These are phyloP conservation scores for Blastomyces gilchristii DNA, from an alignment of 2,329 filamentous ascomycete genomes.

Conservation along the genomic window DNA sequence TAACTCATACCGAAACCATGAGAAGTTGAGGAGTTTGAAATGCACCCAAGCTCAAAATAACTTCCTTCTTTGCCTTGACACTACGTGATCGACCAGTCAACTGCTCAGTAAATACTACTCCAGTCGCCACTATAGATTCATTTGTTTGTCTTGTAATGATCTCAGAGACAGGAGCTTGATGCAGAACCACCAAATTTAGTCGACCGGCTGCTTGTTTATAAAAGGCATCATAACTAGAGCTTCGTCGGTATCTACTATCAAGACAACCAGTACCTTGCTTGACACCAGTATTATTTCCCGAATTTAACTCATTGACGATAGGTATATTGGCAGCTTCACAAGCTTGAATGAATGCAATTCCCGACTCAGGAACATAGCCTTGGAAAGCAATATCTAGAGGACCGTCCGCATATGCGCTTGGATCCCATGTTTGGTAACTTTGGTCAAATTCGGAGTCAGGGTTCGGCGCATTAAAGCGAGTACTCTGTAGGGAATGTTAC, in stretches of 20 bases:
- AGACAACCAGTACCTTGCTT: slow-evolving; percentile 25
- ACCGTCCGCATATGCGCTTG: slow-evolving; percentile 16
- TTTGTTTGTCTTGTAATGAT: slow-evolving; percentile 16
- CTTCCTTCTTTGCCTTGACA: slow-evolving; percentile 21
- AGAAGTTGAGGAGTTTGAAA: slow-evolving; percentile 31
- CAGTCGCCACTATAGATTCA: slow-evolving; percentile 16
- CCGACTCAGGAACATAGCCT: slow-evolving; percentile 21
- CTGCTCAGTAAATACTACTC: slow-evolving; percentile 22
- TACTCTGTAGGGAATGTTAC: slow-evolving; percentile 11
- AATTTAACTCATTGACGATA: slow-evolving; percentile 26
- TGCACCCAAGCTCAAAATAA: slow-evolving; percentile 32
- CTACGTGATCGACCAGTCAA: slow-evolving; percentile 17
- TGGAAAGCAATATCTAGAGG: slow-evolving; percentile 19
- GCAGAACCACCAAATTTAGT: slow-evolving; percentile 23
- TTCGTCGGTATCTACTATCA: slow-evolving; percentile 16
- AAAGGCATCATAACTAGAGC: slow-evolving; percentile 25
- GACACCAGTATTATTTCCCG: slow-evolving; percentile 22
- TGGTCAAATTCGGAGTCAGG: slow-evolving; percentile 19
- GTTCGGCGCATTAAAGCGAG: slow-evolving; percentile 23
- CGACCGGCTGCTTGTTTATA: slow-evolving; percentile 22
- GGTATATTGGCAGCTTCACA: slow-evolving; percentile 23
- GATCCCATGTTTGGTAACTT: slow-evolving; percentile 23
- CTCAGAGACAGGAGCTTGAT: slow-evolving; percentile 22
- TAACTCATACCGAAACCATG: slow-evolving; percentile 24
- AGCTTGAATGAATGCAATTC: slow-evolving; percentile 22